These are phyloP conservation scores for Teratosphaeriaceae sp. DNA, from an alignment of 2,329 filamentous ascomycete species.

Conservation along the genomic window DNA sequence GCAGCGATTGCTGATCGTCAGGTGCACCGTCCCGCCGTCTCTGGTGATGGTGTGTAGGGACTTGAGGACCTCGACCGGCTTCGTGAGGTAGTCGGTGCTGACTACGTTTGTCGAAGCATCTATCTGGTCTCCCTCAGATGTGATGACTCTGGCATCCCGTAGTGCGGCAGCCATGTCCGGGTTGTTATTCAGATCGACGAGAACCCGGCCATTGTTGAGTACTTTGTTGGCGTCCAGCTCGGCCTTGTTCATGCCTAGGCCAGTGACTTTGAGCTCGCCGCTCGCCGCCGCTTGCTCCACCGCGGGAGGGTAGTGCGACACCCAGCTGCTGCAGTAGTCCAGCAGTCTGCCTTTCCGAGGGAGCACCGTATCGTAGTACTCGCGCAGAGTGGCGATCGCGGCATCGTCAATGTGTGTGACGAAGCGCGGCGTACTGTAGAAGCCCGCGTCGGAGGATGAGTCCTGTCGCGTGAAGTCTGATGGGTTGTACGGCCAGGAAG, in stretches of 20 bases:
- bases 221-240: slow-evolving; percentile 40
- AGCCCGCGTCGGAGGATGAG: slow-evolving; percentile 28
- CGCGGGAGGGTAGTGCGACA: slow-evolving; percentile 38
- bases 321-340: slow-evolving; percentile 48
- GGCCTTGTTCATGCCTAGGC: slow-evolving; percentile 42
- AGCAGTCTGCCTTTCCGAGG: slow-evolving; percentile 38
- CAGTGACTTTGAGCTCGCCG: slow-evolving; percentile 36
- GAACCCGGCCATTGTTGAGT: slow-evolving; percentile 26
- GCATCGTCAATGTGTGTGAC: slow-evolving; percentile 50
- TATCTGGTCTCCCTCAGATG: slow-evolving; percentile 21
- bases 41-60: slow-evolving; percentile 36
- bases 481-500: slow-evolving; percentile 29
- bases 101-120: slow-evolving; percentile 47
- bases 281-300: slow-evolving; percentile 27
- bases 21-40: slow-evolving; percentile 41
- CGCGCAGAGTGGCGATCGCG: slow-evolving; percentile 38
- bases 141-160: slow-evolving; percentile 7
- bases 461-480: slow-evolving; percentile 37
- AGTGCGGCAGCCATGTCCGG: slow-evolving; percentile 24
- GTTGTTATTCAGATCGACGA: slow-evolving; percentile 41
- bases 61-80: slow-evolving; percentile 40
- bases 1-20: slow-evolving; percentile 46
- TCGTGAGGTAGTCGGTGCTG: slow-evolving; percentile 45
- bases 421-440: slow-evolving; percentile 41
- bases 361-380: slow-evolving; percentile 42